Evolutionary conservation across 23 red algal species (phyloP), one percentile per base, ranked within the genome.

Genomic region (Gracilaria caudata): DNA sequence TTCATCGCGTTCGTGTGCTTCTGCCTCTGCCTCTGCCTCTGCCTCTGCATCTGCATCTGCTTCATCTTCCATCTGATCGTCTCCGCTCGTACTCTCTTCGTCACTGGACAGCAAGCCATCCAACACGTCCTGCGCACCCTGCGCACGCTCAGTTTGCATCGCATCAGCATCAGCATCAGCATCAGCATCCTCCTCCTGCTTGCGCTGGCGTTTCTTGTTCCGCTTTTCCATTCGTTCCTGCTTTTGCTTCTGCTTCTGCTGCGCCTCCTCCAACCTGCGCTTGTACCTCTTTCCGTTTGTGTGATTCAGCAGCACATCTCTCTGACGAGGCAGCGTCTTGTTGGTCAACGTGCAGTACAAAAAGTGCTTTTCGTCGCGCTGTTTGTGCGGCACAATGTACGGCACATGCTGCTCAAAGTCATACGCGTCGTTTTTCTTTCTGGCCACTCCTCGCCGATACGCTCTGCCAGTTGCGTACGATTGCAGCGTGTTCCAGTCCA

Each of bases 331-430:
- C 20, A 89, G 26, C 23, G 73, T 78, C 8, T 13, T 44, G 13
- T 47, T 36, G 3, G 85, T 89, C 35, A 89, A 47, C 29, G 68
- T 89, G 57, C 85, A 89, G 72, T 57, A 89, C 39, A 89, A 49
- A 64, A 89, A 89, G 33, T 89, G 85, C 23, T 89, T 77, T 40
- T 77, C 33, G n/a, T 79, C 45, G 23, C 56, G 44, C 47, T 78
- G 29, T 45, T 64, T 77, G 44, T 89, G 84, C 5, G 85, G 73
- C 10, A 89, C 72, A 46, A 89, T 64, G 41, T 79, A 78, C 14
- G 85, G 85, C 25, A 59, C 20, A 30, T 89, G 85, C 43, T 78
- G 72, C 9, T 68, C 85, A 89, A 89, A 89, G n/a, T 89, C 85
- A 39, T 89, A 89, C n/a, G 34, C 61, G 7, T 68, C 82, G 61